Percentiles rank a stretch among this genome's conserved stretches.
Conservation (phyloP, 1,284 basidiomycete genomes). For the Paramarasmius palmivorus region DNA sequence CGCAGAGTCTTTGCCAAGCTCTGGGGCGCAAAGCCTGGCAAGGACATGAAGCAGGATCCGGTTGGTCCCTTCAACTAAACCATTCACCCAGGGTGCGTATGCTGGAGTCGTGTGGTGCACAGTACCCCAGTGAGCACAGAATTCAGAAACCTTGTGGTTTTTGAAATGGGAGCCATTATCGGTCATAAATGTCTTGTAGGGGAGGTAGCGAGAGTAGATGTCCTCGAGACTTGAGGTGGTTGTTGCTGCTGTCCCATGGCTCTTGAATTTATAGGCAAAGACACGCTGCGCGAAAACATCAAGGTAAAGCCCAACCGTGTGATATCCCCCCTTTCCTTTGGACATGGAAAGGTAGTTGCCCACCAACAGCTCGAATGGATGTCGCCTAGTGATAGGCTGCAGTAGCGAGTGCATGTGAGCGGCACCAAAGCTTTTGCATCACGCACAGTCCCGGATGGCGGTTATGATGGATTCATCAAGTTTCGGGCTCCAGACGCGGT, state of each 20-base stretch:
- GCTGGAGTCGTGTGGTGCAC: conserved; percentile 25
- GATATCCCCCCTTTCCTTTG: conserved; percentile 30
- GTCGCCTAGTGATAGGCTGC: conserved; percentile 33
- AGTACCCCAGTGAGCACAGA: conserved; percentile 24
- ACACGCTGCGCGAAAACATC: conserved; percentile 27
- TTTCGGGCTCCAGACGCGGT: conserved; percentile 26
- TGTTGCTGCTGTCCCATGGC: conserved; percentile 24
- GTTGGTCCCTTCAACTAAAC: conserved; percentile 35
- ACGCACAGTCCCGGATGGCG: conserved; percentile 28
- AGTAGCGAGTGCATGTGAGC: conserved; percentile 28
- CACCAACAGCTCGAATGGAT: conserved; percentile 35
- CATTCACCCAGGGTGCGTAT: conserved; percentile 41
- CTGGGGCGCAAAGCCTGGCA: conserved; percentile 29
- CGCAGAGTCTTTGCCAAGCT: conserved; percentile 18
- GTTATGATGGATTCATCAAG: conserved; percentile 29
- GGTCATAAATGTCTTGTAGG: conserved; percentile 33
- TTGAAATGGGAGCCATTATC: conserved; percentile 39
- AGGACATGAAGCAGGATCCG: conserved; percentile 27
- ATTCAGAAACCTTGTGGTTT: conserved; percentile 28
- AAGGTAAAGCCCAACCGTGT: conserved; percentile 26
- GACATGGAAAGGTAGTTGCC: conserved; percentile 34
- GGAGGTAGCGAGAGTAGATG: conserved; percentile 23
- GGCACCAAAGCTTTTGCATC: conserved; percentile 28
- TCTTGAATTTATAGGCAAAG: conserved; percentile 27
- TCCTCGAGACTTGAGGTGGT: conserved; percentile 20